Percentiles rank a stretch among this genome's conserved stretches.
phyloP scores from a whole-genome alignment of 345 rosid genomes.

The Ricinus communis region DNA sequence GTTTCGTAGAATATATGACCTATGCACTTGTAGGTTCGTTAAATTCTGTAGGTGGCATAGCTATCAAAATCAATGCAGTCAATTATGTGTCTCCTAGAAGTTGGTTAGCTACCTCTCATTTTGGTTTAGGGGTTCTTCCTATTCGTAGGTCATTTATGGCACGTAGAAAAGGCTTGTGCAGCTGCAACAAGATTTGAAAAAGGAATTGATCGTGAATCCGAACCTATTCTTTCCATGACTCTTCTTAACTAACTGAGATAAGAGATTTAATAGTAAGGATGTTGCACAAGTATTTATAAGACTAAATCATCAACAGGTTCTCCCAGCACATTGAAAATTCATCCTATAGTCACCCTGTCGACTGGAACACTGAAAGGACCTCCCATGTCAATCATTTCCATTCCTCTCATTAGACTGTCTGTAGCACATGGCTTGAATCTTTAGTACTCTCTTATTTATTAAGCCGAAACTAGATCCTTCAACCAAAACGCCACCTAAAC shows the following conservation, averaged over 20 bases:
- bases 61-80: neutral
- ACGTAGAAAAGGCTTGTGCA: neutral
- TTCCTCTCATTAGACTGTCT: too few species aligned
- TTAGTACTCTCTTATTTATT: too few species aligned
- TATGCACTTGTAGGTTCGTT: constrained; percentile 5
- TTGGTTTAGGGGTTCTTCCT: neutral
- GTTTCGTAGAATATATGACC: neutral
- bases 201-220: constrained; percentile 24
- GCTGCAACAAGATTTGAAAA: constrained; percentile 21
- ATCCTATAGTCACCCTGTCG: too few species aligned
- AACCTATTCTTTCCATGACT: constrained; percentile 17
- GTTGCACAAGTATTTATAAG: too few species aligned
- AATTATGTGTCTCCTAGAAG: constrained; percentile 20
- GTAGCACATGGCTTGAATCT: too few species aligned
- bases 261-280: too few species aligned
- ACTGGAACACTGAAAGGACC: too few species aligned
- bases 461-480: too few species aligned
- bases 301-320: too few species aligned
- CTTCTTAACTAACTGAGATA: constrained; percentile 8
- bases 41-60: neutral
- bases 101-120: neutral
- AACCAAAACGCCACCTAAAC: too few species aligned
- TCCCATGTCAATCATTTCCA: too few species aligned
- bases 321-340: too few species aligned
- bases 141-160: constrained; percentile 1